phyloP scores from a whole-genome alignment of 2,329 filamentous ascomycete species.

The Camillea tinctor region DNA sequence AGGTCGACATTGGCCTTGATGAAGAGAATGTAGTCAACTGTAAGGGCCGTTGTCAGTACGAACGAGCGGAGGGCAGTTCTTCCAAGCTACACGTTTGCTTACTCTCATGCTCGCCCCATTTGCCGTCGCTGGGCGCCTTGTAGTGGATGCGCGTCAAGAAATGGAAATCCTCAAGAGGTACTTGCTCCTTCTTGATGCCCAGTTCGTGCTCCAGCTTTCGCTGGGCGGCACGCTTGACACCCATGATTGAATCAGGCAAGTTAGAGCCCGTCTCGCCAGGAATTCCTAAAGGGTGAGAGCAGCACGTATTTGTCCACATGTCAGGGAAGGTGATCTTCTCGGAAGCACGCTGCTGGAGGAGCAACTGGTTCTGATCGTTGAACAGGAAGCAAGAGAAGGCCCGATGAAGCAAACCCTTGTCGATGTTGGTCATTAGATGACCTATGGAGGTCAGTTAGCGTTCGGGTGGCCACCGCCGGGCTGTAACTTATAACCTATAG shows the following conservation, averaged over 20 bases:
- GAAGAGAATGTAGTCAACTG: conserved; percentile 98
- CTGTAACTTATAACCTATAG: conserved; percentile 67
- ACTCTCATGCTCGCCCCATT: conserved; percentile 99
- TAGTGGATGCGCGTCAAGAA: conserved; percentile 98
- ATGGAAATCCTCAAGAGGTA: conserved; percentile 85
- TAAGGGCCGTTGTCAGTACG: conserved; percentile 15
- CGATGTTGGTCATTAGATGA: conserved; percentile 98
- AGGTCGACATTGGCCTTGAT: conserved; percentile 92
- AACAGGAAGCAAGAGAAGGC: conserved; percentile 99
- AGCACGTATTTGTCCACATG: conserved; percentile 99
- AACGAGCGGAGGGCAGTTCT: not conserved
- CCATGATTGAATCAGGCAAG: conserved; percentile 74
- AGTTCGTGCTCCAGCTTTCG: conserved; percentile 94
- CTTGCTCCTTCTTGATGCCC: conserved; percentile 84
- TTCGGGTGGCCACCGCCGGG: not conserved
- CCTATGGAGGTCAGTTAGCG: conserved; percentile 50
- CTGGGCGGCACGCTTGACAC: conserved; percentile 88
- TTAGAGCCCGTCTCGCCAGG: conserved; percentile 86
- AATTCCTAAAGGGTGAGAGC: conserved; percentile 91
- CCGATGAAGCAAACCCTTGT: conserved; percentile 91
- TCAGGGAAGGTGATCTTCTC: conserved; percentile 99
- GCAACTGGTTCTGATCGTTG: conserved; percentile 85
- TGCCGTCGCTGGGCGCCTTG: conserved; percentile 92
- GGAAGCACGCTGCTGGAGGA: conserved; percentile 89
- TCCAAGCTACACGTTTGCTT: conserved; percentile 35